Evolutionary conservation across 495 filamentous ascomycete species (phyloP), one percentile per base, ranked within the genome.

Genomic region (Daldinia grandis): DNA sequence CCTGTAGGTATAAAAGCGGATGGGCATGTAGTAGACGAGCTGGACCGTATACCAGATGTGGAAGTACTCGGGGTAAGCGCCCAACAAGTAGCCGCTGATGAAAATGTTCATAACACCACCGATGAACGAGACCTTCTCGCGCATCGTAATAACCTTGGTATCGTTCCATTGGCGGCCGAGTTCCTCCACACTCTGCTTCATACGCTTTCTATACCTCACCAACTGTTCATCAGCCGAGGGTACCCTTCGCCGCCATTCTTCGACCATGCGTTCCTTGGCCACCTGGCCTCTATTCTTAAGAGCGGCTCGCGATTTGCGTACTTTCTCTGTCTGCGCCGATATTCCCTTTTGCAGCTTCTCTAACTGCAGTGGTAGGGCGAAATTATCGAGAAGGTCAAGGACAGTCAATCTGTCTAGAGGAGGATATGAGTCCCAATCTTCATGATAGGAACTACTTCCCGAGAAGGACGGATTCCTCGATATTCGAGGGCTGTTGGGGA

Each of bases 61-160:
- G 80, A 99, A 96, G 76, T 86, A 89, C 68, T 98, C 85, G 17
- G 95, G 93, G 73, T 84, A 89, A 24, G 88, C 92, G 55, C 96
- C 95, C 65, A 98, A 91, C 55, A 99, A 81, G 76, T 97, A 97
- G 49, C 94, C 96, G 68, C 93, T 96, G 74, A 98, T 89, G 80
- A 98, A 97, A 76, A 99, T 92, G 76, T 98, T 99, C 78, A 97
- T 88, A 53, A 98, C 94, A 73, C 93, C 95, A 47, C 90, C 92
- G 61, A 99, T 97, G 81, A 99, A 99, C 12, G 95, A 93, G 24
- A 94, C 81, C 84, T 99, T 99, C 85, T 99, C 96, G 44, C 94
- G 89, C 33, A 92, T 77, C 0, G 94, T 97, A 68, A 98, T 93
- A 64, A 87, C 88, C 69, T 92, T 93, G 37, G 92, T 90, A 77